Evolutionary conservation across 352 stramenopile genomes (phyloP).

Genomic region (Globisporangium paddicum): DNA sequence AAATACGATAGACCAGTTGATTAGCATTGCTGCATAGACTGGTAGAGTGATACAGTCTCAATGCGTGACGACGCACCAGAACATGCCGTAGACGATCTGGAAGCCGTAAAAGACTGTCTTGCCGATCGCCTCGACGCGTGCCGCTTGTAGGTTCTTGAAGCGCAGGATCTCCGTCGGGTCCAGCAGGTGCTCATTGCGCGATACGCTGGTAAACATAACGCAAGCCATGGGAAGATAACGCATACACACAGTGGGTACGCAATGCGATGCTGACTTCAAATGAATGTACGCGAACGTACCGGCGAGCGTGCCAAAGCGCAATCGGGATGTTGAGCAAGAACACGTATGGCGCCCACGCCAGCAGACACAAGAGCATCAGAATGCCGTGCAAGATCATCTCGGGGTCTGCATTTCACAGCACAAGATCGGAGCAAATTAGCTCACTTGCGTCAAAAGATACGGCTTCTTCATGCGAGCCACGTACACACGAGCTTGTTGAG

Average conservation of each 20-base stretch:
- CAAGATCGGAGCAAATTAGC: constrained; percentile 3
- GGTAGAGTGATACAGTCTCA: not conserved
- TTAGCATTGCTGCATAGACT: not conserved
- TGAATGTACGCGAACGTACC: constrained; percentile 30
- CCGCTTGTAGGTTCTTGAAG: constrained; percentile 81
- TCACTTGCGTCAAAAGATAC: not conserved
- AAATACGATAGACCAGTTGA: not conserved
- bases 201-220: constrained; percentile 27
- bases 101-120: constrained; percentile 86
- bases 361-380: constrained; percentile 67
- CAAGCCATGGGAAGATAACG: not conserved
- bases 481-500: constrained; percentile 84
- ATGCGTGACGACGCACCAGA: constrained; percentile 46
- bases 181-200: constrained; percentile 78
- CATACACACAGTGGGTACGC: not conserved
- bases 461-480: constrained; percentile 12
- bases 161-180: constrained; percentile 85
- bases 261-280: not conserved
- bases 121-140: constrained; percentile 72
- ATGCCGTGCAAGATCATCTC: constrained; percentile 79
- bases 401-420: constrained; percentile 34
- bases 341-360: constrained; percentile 73
- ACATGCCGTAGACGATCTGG: constrained; percentile 89
- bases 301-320: constrained; percentile 64
- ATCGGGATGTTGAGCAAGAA: constrained; percentile 80